These are phyloP conservation scores for Bathelium albidoporum DNA, from an alignment of 495 filamentous ascomycete genomes.

Conservation along the genomic window DNA sequence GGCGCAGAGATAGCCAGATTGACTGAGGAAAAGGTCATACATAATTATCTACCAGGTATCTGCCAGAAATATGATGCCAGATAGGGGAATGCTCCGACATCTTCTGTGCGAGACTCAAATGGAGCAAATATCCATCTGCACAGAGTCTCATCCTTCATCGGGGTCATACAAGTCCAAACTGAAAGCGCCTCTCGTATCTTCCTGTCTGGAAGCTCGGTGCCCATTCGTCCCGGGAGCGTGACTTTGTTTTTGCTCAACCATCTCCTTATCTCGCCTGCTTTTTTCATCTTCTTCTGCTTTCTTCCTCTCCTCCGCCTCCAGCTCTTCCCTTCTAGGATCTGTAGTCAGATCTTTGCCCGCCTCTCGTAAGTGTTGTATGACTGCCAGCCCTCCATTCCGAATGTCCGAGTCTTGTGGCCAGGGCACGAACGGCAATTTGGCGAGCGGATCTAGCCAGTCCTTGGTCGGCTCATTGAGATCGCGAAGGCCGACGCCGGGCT, in stretches of 20 bases:
- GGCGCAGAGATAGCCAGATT: too few relatives aligned
- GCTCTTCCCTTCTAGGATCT: slow-evolving; percentile 38
- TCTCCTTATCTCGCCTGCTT: neutral
- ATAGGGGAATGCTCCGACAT: too few relatives aligned
- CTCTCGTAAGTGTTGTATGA: slow-evolving; percentile 47
- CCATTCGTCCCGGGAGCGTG: neutral
- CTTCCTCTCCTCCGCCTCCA: slow-evolving; percentile 35
- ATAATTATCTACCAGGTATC: too few relatives aligned
- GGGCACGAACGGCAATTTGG: slow-evolving; percentile 45
- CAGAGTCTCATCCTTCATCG: neutral
- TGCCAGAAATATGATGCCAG: too few relatives aligned
- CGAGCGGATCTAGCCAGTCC: slow-evolving; percentile 42
- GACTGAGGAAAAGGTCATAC: too few relatives aligned
- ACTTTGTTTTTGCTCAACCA: neutral
- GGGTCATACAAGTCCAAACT: neutral
- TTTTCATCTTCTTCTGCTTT: slow-evolving; percentile 36
- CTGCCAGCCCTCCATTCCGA: slow-evolving; percentile 49
- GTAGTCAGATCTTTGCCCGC: slow-evolving; percentile 45
- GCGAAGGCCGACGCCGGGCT: neutral
- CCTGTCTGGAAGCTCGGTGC: neutral
- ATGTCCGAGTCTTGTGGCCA: slow-evolving; percentile 60
- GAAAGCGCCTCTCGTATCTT: neutral
- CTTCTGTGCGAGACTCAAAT: neutral
- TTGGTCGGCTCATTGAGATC: slow-evolving; percentile 20
- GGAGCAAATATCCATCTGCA: neutral